Conservation (phyloP, 73 alveolate species). For the Blepharisma japonicum region DNA sequence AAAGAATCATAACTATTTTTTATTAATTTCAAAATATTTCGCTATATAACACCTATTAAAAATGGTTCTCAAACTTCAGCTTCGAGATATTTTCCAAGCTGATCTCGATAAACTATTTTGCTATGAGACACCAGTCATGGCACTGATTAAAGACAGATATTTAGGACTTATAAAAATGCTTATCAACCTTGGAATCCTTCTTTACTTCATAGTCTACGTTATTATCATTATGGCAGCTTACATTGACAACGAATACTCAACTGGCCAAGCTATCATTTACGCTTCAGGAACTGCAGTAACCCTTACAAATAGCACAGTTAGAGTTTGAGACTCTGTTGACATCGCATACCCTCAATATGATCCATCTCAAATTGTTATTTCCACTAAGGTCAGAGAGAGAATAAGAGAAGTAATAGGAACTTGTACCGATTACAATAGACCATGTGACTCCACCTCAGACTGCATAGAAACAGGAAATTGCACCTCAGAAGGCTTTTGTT, state of each 20-base stretch:
- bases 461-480: background rate
- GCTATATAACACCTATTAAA: background rate
- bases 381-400: background rate
- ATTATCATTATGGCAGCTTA: background rate
- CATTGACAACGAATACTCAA: conserved; percentile 6
- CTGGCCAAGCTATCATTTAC: conserved; percentile 16
- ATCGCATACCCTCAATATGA: conserved; percentile 24
- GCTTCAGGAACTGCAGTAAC: conserved; percentile 16
- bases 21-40: too few species aligned
- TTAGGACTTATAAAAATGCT: background rate
- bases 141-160: background rate
- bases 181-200: conserved; percentile 6
- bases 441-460: background rate
- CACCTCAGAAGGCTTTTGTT: background rate
- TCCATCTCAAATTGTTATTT: conserved; percentile 1
- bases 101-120: conserved; percentile 15
- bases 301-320: background rate
- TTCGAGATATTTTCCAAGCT: conserved; percentile 13
- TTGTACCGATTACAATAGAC: background rate
- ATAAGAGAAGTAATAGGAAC: background rate
- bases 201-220: conserved; percentile 20
- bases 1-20: too few species aligned
- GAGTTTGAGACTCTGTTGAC: conserved; percentile 18
- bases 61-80: conserved; percentile 11
- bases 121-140: conserved; percentile 8